A percentile compares a stretch with the other conserved stretches of the same genome.
Conservation (phyloP, 2,329 filamentous ascomycete species). For the Annulohypoxylon truncatum region DNA sequence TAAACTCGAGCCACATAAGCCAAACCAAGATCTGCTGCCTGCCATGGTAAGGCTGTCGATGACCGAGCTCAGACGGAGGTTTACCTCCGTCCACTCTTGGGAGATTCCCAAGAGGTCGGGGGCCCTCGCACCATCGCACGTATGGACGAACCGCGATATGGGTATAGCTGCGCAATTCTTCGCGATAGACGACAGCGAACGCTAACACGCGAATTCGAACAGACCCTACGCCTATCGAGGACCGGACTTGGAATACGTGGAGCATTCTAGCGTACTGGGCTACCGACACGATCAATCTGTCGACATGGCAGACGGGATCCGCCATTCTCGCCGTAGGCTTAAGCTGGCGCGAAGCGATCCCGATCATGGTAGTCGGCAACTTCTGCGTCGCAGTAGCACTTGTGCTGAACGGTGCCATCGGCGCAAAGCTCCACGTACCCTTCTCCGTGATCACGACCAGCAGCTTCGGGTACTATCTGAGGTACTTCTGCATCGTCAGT, state of each 20-base stretch:
- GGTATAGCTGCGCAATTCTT: constrained; percentile 42
- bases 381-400: constrained; percentile 67
- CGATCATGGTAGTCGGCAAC: constrained; percentile 66
- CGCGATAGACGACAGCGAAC: constrained; percentile 17
- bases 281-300: constrained; percentile 52
- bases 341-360: constrained; percentile 52
- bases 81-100: constrained; percentile 58
- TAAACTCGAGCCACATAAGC: neutral
- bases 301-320: constrained; percentile 52
- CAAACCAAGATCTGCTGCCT: neutral
- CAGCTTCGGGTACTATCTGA: constrained; percentile 60
- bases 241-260: constrained; percentile 54
- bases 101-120: constrained; percentile 61
- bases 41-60: constrained; percentile 42
- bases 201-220: constrained; percentile 34
- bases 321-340: constrained; percentile 52
- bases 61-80: constrained; percentile 52
- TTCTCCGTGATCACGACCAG: constrained; percentile 59
- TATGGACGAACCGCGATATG: constrained; percentile 55
- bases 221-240: constrained; percentile 53
- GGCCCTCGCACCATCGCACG: constrained; percentile 58
- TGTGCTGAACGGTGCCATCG: constrained; percentile 61
- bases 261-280: constrained; percentile 54
- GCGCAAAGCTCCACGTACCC: constrained; percentile 60
- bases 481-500: constrained; percentile 54